phyloP scores from a whole-genome alignment of 371 early-diverging fungal genomes.

The Cokeromyces recurvatus region DNA sequence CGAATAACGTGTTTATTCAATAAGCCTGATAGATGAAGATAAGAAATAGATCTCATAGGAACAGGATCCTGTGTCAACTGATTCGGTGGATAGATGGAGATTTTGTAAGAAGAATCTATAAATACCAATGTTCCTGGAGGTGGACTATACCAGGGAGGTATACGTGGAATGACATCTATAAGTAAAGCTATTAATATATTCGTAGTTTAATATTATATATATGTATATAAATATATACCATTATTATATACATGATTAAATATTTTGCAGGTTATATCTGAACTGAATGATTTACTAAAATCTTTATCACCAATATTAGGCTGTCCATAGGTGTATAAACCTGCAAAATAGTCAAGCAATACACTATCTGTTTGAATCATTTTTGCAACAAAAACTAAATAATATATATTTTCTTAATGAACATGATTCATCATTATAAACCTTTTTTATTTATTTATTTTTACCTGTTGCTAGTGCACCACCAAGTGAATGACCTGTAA shows the following conservation, averaged over 20 bases:
- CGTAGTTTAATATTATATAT: background rate
- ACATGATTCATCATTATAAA: background rate
- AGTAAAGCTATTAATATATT: background rate
- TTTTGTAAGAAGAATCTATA: slow-evolving; percentile 42
- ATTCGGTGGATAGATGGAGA: slow-evolving; percentile 24
- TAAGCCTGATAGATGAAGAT: slow-evolving; percentile 51
- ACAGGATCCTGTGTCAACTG: slow-evolving; percentile 24
- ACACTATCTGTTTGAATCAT: slow-evolving; percentile 50
- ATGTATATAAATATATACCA: slow-evolving; percentile 27
- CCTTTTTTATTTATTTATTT: no score
- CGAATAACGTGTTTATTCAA: slow-evolving; percentile 42
- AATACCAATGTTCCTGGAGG: slow-evolving; percentile 56
- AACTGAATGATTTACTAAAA: slow-evolving; percentile 41
- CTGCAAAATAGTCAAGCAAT: slow-evolving; percentile 39
- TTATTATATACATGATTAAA: slow-evolving; percentile 58
- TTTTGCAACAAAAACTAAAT: slow-evolving; percentile 50
- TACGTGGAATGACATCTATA: slow-evolving; percentile 49
- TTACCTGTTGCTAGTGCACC: slow-evolving; percentile 37
- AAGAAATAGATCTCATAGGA: slow-evolving; percentile 49
- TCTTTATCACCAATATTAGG: slow-evolving; percentile 49
- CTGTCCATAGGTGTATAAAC: slow-evolving; percentile 52
- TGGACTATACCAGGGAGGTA: slow-evolving; percentile 47
- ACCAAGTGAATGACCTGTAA: slow-evolving; percentile 40
- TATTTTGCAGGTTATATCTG: slow-evolving; percentile 45
- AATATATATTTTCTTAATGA: background rate